Percentiles rank a stretch among this genome's conserved stretches.
Evolutionary conservation across 306 rosid genomes (phyloP).

Genomic region (Quercus wislizeni): DNA sequence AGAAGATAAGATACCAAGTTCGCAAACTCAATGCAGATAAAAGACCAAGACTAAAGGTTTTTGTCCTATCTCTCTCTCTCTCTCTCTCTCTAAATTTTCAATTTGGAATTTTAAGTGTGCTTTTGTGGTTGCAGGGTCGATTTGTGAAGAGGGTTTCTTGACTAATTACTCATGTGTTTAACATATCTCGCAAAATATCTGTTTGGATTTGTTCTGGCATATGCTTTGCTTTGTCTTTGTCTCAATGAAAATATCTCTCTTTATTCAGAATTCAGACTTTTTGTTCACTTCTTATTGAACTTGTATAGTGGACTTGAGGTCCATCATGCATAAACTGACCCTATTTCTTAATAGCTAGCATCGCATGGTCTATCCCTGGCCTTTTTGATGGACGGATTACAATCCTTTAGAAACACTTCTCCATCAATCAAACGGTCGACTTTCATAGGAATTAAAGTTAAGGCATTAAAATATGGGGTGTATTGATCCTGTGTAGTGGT

Average conservation of each 20-base stretch:
- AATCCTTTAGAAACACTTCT: background rate
- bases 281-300: background rate
- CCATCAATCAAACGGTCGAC: background rate
- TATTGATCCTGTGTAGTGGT: background rate
- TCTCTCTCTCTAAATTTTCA: slow-evolving; percentile 16
- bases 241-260: slow-evolving; percentile 27
- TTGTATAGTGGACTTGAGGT: background rate
- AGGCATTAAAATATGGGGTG: background rate
- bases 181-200: slow-evolving; percentile 56
- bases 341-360: background rate
- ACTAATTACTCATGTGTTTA: slow-evolving; percentile 13
- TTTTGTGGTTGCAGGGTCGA: slow-evolving; percentile 60
- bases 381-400: background rate
- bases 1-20: slow-evolving; percentile 94
- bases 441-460: background rate
- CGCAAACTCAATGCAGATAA: slow-evolving; percentile 83
- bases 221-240: background rate
- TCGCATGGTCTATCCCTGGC: background rate
- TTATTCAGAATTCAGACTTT: background rate
- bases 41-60: slow-evolving; percentile 87
- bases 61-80: background rate
- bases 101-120: background rate
- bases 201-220: slow-evolving; percentile 11
- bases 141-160: slow-evolving; percentile 67
- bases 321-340: background rate